Percentiles rank a stretch among this genome's conserved stretches.
These are phyloP conservation scores for Entomortierella parvispora DNA, from an alignment of 192 early-diverging fungal genomes.

Conservation along the genomic window DNA sequence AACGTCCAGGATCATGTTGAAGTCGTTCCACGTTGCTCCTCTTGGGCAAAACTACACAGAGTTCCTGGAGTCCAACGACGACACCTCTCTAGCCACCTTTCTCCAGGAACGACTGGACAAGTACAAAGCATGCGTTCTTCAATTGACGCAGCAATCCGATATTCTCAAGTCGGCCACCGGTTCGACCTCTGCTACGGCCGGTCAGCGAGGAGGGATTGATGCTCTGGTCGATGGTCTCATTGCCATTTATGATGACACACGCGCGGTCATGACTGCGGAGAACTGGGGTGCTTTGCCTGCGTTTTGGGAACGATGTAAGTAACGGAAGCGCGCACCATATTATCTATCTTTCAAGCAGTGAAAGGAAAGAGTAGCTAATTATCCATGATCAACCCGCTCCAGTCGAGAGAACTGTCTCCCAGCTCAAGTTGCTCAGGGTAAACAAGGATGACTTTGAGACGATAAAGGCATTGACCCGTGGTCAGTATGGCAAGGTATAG, in stretches of 20 bases:
- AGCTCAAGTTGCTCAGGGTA: constrained; percentile 59
- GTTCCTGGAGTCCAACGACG: constrained; percentile 43
- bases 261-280: constrained; percentile 38
- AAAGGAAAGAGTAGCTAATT: too few relatives aligned
- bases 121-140: constrained; percentile 35
- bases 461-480: constrained; percentile 78
- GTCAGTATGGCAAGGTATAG: constrained; percentile 74
- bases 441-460: constrained; percentile 82
- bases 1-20: constrained; percentile 27
- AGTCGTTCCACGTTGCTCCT: constrained; percentile 44
- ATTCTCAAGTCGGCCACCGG: neutral
- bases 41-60: constrained; percentile 50
- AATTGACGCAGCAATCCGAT: constrained; percentile 16
- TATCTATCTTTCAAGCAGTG: too few relatives aligned
- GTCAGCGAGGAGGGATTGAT: constrained; percentile 29
- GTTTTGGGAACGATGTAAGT: constrained; percentile 49
- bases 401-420: constrained; percentile 45
- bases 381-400: too few relatives aligned
- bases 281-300: constrained; percentile 49
- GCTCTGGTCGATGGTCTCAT: constrained; percentile 46
- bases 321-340: too few relatives aligned
- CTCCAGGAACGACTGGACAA: constrained; percentile 47
- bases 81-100: constrained; percentile 43
- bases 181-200: too few relatives aligned
- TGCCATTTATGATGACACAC: constrained; percentile 41